These are phyloP conservation scores for Kodamaea fukazawae DNA, from an alignment of 805 yeast species.

Conservation along the genomic window DNA sequence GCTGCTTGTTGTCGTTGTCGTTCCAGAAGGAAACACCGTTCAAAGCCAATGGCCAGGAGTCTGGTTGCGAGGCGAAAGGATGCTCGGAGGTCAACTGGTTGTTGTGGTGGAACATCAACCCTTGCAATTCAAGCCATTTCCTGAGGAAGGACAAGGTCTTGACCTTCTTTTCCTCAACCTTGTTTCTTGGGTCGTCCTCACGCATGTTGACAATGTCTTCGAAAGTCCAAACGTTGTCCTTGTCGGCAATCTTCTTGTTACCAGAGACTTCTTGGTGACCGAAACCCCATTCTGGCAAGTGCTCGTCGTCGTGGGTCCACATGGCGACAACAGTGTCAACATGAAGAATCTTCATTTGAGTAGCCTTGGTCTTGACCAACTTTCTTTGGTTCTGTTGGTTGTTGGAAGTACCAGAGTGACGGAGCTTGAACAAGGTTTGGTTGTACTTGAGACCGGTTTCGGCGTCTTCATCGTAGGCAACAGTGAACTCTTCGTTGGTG, in stretches of 20 bases:
- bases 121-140: slow-evolving; percentile 89
- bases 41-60: slow-evolving; percentile 84
- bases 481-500: slow-evolving; percentile 91
- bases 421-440: slow-evolving; percentile 76
- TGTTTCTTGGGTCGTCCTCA: slow-evolving; percentile 54
- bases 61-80: slow-evolving; percentile 93
- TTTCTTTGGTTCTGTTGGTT: slow-evolving; percentile 47
- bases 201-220: slow-evolving; percentile 63
- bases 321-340: slow-evolving; percentile 85
- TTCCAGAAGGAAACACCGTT: slow-evolving; percentile 98
- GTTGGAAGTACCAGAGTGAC: slow-evolving; percentile 22
- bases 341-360: slow-evolving; percentile 70
- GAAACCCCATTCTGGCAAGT: slow-evolving; percentile 94
- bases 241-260: slow-evolving; percentile 72
- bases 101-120: slow-evolving; percentile 87
- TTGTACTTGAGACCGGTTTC: slow-evolving; percentile 44
- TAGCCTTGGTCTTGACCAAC: slow-evolving; percentile 64
- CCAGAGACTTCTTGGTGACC: slow-evolving; percentile 93
- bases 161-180: slow-evolving; percentile 62
- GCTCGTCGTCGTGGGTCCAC: slow-evolving; percentile 85
- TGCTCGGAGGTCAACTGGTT: slow-evolving; percentile 83
- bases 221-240: slow-evolving; percentile 70
- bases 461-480: slow-evolving; percentile 57
- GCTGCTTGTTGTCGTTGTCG: slow-evolving; percentile 57
- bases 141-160: slow-evolving; percentile 67